Evolutionary conservation across 2,329 filamentous ascomycete species (phyloP).

Genomic region (Incumbomyces delicatus): DNA sequence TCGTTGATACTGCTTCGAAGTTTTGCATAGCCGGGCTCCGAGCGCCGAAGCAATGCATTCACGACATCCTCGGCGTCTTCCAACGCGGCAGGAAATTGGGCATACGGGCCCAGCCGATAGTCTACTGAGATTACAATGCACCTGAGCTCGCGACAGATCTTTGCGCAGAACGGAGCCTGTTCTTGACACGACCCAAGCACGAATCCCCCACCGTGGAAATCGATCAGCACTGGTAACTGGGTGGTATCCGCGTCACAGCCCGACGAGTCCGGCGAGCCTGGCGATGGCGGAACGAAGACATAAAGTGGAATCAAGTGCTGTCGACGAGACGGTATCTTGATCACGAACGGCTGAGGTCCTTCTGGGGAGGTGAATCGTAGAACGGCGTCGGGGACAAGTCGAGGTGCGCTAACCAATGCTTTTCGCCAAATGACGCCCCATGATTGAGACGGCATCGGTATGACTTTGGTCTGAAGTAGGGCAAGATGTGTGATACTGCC

Average conservation of each 20-base stretch:
- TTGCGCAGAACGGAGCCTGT: constrained; percentile 38
- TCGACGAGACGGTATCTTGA: constrained; percentile 17
- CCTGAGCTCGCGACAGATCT: constrained; percentile 33
- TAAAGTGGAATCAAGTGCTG: constrained; percentile 19
- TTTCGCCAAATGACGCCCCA: constrained; percentile 16
- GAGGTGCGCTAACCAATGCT: constrained; percentile 18
- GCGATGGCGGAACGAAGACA: constrained; percentile 17
- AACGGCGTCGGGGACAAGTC: constrained; percentile 16
- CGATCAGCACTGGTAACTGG: constrained; percentile 17
- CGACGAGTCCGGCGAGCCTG: background rate
- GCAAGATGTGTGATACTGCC: no score
- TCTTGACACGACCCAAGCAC: constrained; percentile 20
- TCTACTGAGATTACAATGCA: constrained; percentile 37
- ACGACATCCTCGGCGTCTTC: constrained; percentile 40
- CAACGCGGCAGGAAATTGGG: constrained; percentile 38
- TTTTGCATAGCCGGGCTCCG: constrained; percentile 10
- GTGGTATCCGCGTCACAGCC: background rate
- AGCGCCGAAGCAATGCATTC: constrained; percentile 30
- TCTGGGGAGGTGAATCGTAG: constrained; percentile 18
- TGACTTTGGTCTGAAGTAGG: no score
- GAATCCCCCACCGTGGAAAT: constrained; percentile 22
- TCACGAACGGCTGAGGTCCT: constrained; percentile 19
- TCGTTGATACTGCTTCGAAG: constrained; percentile 15
- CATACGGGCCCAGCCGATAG: constrained; percentile 39
- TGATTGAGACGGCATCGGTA: background rate